phyloP scores from a whole-genome alignment of 139 green algal genomes.

The Chlorokybus atmophyticus region DNA sequence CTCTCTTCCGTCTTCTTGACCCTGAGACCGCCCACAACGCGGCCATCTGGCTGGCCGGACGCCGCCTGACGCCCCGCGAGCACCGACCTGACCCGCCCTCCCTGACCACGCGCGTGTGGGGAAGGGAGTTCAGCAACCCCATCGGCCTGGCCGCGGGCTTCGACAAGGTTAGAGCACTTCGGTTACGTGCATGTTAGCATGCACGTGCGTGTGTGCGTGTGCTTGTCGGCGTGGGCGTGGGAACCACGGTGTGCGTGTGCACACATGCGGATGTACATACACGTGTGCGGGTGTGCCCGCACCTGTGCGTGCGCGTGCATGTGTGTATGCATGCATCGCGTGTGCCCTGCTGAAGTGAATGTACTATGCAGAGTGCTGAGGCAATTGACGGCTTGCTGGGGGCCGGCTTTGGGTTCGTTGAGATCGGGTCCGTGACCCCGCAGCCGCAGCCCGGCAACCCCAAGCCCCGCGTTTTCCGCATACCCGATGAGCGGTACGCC shows the following conservation, averaged over 20 bases:
- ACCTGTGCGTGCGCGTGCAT: too few relatives aligned
- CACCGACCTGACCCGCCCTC: slow-evolving; percentile 36
- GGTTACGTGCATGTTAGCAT: too few relatives aligned
- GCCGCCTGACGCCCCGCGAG: slow-evolving; percentile 15
- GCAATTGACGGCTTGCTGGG: slow-evolving; percentile 56
- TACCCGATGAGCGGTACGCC: slow-evolving; percentile 47
- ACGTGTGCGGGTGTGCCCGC: background rate
- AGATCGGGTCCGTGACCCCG: slow-evolving; percentile 72
- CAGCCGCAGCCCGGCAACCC: slow-evolving; percentile 85
- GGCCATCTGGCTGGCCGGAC: slow-evolving; percentile 4
- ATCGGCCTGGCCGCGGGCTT: slow-evolving; percentile 91
- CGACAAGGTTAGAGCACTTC: too few relatives aligned
- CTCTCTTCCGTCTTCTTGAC: slow-evolving; percentile 19
- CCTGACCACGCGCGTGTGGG: slow-evolving; percentile 54
- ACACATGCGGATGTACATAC: too few relatives aligned
- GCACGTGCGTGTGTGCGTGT: too few relatives aligned
- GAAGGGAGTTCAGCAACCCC: slow-evolving; percentile 69
- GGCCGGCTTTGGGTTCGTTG: slow-evolving; percentile 80
- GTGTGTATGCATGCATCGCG: background rate
- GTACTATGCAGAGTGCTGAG: too few relatives aligned
- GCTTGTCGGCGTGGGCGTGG: too few relatives aligned
- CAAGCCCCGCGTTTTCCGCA: slow-evolving; percentile 74
- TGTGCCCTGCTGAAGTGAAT: background rate
- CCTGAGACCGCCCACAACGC: slow-evolving; percentile 16
- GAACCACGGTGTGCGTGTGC: background rate